These are phyloP conservation scores for Debaryomycetaceae sp. DNA, from an alignment of 1,139 yeast genomes.

Conservation along the genomic window DNA sequence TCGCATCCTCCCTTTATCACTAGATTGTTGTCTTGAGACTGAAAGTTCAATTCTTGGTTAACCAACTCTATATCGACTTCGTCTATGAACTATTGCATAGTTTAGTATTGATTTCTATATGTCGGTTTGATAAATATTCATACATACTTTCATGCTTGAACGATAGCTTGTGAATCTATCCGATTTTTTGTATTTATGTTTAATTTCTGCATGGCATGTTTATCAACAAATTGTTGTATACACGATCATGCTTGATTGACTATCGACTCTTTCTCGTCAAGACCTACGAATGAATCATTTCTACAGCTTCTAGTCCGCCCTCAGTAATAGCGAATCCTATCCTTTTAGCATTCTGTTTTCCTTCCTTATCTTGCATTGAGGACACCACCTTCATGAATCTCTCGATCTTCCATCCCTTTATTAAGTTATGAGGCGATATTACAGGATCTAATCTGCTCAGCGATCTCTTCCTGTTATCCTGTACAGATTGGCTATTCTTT, in stretches of 20 bases:
- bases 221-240: not conserved
- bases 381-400: slow-evolving; percentile 26
- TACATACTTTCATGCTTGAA: slow-evolving; percentile 15
- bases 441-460: not conserved
- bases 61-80: slow-evolving; percentile 87
- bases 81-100: slow-evolving; percentile 65
- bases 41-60: slow-evolving; percentile 82
- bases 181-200: not conserved
- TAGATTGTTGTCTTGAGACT: slow-evolving; percentile 80
- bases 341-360: slow-evolving; percentile 7
- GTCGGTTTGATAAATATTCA: not conserved
- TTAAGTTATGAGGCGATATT: not conserved
- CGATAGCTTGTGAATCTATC: not conserved
- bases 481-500: slow-evolving; percentile 1
- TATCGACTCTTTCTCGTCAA: no score
- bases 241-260: not conserved
- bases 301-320: not conserved
- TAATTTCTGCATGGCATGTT: not conserved
- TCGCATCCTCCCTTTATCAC: slow-evolving; percentile 84
- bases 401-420: slow-evolving; percentile 22
- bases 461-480: not conserved
- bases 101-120: slow-evolving; percentile 12
- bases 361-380: slow-evolving; percentile 10
- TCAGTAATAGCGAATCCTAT: slow-evolving; percentile 14
- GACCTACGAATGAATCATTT: no score